Conservation (phyloP, 2,329 filamentous ascomycete species). For the Paraconiothyrium brasiliense region DNA sequence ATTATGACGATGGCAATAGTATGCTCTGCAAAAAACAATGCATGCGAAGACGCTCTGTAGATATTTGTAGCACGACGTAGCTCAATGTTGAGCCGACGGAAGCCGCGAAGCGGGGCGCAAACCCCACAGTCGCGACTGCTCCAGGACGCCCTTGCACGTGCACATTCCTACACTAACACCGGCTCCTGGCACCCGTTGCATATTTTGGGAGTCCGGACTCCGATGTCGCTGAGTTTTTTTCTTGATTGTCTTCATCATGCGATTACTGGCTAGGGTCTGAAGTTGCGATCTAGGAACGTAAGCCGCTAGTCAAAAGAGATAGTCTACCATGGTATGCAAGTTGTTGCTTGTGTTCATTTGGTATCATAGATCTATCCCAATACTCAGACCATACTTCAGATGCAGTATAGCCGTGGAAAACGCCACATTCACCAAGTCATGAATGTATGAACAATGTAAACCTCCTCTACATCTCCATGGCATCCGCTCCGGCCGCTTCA, state of each 20-base stretch:
- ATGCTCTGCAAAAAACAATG: neutral
- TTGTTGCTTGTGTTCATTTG: constrained; percentile 12
- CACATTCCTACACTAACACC: constrained; percentile 10
- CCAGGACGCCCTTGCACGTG: constrained; percentile 11
- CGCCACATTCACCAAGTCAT: constrained; percentile 8
- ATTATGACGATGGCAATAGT: constrained; percentile 8
- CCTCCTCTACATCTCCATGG: constrained; percentile 42
- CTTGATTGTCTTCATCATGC: neutral
- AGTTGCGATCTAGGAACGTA: neutral
- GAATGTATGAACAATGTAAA: neutral
- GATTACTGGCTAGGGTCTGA: neutral
- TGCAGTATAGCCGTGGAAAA: constrained; percentile 6
- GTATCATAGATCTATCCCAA: constrained; percentile 20
- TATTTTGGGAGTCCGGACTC: constrained; percentile 5
- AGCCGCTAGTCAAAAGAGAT: neutral
- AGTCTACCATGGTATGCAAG: neutral
- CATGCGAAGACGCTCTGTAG: constrained; percentile 3
- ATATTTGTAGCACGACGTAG: constrained; percentile 23
- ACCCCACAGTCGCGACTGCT: constrained; percentile 16
- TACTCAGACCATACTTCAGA: constrained; percentile 4
- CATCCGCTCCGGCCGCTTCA: constrained; percentile 52
- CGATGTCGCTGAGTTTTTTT: constrained; percentile 16
- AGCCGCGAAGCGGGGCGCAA: constrained; percentile 26
- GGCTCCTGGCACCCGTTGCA: neutral
- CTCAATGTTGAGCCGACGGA: constrained; percentile 29